Percentiles rank a stretch among this genome's conserved stretches.
phyloP scores from a whole-genome alignment of 345 rosid genomes.

The Eucalyptus camaldulensis region DNA sequence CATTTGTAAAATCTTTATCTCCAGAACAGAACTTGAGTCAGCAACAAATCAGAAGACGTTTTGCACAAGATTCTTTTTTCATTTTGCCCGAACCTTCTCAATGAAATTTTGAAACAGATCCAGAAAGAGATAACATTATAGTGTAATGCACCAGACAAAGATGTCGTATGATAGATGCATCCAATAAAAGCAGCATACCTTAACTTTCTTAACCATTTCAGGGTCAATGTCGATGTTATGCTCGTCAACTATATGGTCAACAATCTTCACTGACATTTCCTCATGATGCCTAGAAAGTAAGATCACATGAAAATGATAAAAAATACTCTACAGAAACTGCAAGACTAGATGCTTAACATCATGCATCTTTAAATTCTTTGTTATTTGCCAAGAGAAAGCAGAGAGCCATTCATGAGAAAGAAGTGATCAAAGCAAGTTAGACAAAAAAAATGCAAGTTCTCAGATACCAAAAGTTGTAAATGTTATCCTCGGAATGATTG shows the following conservation, averaged over 20 bases:
- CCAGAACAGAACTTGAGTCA: neutral
- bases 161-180: neutral
- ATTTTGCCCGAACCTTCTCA: neutral
- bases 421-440: neutral
- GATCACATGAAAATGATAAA: neutral
- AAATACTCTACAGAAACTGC: neutral
- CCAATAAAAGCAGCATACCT: constrained; percentile 24
- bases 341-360: neutral
- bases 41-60: neutral
- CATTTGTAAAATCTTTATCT: neutral
- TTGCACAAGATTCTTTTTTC: neutral
- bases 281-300: constrained; percentile 68
- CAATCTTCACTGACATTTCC: constrained; percentile 62
- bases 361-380: neutral
- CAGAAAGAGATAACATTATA: neutral
- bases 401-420: neutral
- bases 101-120: neutral
- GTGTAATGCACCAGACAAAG: neutral
- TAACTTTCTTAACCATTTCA: constrained; percentile 65
- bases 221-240: constrained; percentile 78
- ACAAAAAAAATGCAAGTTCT: neutral
- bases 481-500: neutral
- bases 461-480: neutral
- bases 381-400: neutral
- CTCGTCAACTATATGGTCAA: constrained; percentile 72